These are phyloP conservation scores for Gentiana straminea DNA, from an alignment of 257 asterid genomes.

Conservation along the genomic window DNA sequence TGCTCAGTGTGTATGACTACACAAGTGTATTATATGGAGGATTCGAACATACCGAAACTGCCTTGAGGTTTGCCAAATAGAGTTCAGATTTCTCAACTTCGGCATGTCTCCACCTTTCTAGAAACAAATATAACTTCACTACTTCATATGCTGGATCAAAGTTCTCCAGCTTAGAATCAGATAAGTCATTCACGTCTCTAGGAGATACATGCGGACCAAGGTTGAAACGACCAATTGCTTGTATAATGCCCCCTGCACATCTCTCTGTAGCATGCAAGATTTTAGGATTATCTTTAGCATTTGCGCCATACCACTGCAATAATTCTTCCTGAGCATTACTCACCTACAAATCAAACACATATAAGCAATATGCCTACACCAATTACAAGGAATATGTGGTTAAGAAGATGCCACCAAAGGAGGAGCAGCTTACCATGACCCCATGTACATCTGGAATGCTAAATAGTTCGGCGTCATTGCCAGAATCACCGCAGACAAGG, in stretches of 20 bases:
- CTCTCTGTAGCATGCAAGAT: constrained; percentile 84
- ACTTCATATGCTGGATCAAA: constrained; percentile 83
- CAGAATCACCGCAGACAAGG: constrained; percentile 97
- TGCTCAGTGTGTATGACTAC: background rate
- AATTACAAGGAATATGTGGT: constrained; percentile 9
- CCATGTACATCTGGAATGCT: constrained; percentile 87
- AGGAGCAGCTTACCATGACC: constrained; percentile 65
- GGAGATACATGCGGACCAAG: constrained; percentile 81
- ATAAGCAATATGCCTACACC: constrained; percentile 6
- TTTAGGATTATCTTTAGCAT: constrained; percentile 79
- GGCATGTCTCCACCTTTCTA: constrained; percentile 92
- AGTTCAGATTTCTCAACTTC: constrained; percentile 70
- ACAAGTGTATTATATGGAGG: constrained; percentile 9
- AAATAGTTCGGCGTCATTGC: constrained; percentile 91
- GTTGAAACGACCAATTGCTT: constrained; percentile 86
- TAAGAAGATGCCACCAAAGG: constrained; percentile 9
- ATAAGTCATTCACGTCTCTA: constrained; percentile 56
- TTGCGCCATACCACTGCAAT: constrained; percentile 85
- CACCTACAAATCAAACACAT: constrained; percentile 38
- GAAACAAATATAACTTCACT: constrained; percentile 64
- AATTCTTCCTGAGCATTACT: constrained; percentile 95
- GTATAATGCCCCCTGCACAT: constrained; percentile 95
- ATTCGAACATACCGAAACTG: constrained; percentile 56
- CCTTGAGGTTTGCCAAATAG: constrained; percentile 52
- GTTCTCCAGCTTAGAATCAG: constrained; percentile 52